Conservation (phyloP, 805 yeast species). For the Clavispora vitiphila region DNA sequence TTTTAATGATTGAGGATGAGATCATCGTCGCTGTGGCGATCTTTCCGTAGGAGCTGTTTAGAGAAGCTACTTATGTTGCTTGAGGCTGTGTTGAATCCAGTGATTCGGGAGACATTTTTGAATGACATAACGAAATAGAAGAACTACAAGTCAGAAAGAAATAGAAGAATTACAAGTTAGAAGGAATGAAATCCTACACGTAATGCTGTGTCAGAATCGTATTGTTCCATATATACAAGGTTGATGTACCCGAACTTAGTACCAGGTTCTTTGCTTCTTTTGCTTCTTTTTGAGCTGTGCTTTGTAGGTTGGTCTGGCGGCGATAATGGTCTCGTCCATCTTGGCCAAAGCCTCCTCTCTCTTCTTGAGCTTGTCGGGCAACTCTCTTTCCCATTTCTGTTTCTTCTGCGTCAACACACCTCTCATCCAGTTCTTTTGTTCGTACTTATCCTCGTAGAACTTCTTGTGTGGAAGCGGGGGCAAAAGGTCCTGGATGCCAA, state of each 20-base stretch:
- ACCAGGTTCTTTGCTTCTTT: constrained; percentile 35
- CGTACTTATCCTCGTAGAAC: constrained; percentile 76
- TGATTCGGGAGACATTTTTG: too few relatives aligned
- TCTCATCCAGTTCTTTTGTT: constrained; percentile 61
- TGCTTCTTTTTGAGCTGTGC: constrained; percentile 35
- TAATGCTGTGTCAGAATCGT: not conserved
- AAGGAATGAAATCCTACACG: not conserved
- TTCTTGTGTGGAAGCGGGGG: constrained; percentile 64
- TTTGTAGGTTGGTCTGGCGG: constrained; percentile 49
- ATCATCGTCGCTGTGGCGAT: too few relatives aligned
- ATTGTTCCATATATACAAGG: not conserved
- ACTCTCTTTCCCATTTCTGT: constrained; percentile 70
- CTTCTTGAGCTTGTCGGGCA: constrained; percentile 51
- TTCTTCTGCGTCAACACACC: constrained; percentile 80
- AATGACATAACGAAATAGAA: too few relatives aligned
- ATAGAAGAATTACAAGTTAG: not conserved
- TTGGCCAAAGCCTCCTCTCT: constrained; percentile 62
- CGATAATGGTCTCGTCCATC: constrained; percentile 62
- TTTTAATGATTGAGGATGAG: constrained; percentile 2
- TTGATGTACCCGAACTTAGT: constrained; percentile 2
- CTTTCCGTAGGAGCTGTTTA: too few relatives aligned
- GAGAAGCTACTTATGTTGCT: too few relatives aligned
- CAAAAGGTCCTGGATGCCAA: constrained; percentile 72
- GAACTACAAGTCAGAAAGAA: too few relatives aligned
- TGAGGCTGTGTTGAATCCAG: too few relatives aligned